Conservation (phyloP, 2,329 filamentous ascomycete genomes). For the Gyromitra esculenta region DNA sequence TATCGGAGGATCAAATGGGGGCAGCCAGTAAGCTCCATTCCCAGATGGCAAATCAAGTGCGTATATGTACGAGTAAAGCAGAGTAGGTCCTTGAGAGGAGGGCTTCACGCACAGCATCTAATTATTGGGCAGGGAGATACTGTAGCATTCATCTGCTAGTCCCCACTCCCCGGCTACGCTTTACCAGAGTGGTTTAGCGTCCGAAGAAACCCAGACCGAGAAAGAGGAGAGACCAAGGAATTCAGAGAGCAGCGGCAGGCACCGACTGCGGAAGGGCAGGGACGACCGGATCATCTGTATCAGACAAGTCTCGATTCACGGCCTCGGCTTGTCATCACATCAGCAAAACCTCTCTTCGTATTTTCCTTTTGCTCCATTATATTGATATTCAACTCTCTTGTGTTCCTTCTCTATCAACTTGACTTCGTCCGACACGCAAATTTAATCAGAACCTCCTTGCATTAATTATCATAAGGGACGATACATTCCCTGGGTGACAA, state of each 20-base stretch:
- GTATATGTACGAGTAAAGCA: neutral
- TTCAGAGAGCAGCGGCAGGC: neutral
- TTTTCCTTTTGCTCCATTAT: neutral
- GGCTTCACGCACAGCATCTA: neutral
- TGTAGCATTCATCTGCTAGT: neutral
- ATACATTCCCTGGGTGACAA: conserved; percentile 16
- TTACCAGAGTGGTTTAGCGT: conserved; percentile 20
- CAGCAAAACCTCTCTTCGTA: conserved; percentile 42
- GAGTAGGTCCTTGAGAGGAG: neutral
- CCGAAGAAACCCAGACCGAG: neutral
- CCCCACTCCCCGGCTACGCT: conserved; percentile 26
- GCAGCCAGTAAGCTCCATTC: neutral
- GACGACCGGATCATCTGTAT: conserved; percentile 19
- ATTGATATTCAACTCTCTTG: neutral
- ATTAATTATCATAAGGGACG: conserved; percentile 9
- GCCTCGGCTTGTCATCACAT: conserved; percentile 44
- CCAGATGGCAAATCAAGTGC: neutral
- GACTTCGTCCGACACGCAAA: conserved; percentile 1
- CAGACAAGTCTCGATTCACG: conserved; percentile 46
- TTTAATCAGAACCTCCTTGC: neutral
- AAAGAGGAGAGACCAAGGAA: neutral
- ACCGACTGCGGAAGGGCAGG: conserved; percentile 15
- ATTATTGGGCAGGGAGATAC: neutral
- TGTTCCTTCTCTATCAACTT: conserved; percentile 11
- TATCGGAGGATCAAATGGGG: too few species aligned